Base-by-base conservation (phyloP, 1,139 yeast genomes). In the Hansenula sp. region DNA sequence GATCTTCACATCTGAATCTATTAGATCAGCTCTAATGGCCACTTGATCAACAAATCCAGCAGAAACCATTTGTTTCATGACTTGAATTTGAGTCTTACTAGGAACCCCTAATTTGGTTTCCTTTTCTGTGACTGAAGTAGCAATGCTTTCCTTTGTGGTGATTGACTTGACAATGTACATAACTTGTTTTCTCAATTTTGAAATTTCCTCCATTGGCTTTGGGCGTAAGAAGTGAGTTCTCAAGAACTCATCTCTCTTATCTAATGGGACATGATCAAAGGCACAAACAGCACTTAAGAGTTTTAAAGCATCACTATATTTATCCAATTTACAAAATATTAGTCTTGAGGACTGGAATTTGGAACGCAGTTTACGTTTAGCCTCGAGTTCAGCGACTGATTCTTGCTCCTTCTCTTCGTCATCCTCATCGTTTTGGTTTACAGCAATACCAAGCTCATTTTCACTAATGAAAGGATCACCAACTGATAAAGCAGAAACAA, bases 21-120 rank as follows among this genome's bases (percentile, higher is more conserved):
- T 67, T 29, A 82, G 54, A 58, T 90, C 97, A 0, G 88, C 93
- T 49, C 98, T 72, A 13, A 88, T 77, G 1, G 96, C 96, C 17
- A 93, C 77, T 59, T 88, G 96, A 61, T 94, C 99, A 40, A 93
- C 73, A 57, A 88, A 94, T 0, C 99, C 99, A 0, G 97, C 84
- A 3, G 96, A 79, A 10, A 93, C 71, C 81, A 94, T 91, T 63
- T 94, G 99, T 59, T 90, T 91, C 52, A 94, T 67, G 1, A 95
- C 85, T 43, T 80, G 76, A 11, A 89, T 61, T 66, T 94, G 99
- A 15, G 67, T 62, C 40, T 77, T 74, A 10, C 74, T 65, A 0
- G 99, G 99, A 10, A 88, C 79, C 0, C 74, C 77, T 27, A 89
- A 68, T 57, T 81, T 84, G 51, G 78, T 54, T 9, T 81, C 79